A percentile compares a stretch with the other conserved stretches of the same genome.
phyloP scores from a whole-genome alignment of 257 asterid genomes.

The Lycium ferocissimum region DNA sequence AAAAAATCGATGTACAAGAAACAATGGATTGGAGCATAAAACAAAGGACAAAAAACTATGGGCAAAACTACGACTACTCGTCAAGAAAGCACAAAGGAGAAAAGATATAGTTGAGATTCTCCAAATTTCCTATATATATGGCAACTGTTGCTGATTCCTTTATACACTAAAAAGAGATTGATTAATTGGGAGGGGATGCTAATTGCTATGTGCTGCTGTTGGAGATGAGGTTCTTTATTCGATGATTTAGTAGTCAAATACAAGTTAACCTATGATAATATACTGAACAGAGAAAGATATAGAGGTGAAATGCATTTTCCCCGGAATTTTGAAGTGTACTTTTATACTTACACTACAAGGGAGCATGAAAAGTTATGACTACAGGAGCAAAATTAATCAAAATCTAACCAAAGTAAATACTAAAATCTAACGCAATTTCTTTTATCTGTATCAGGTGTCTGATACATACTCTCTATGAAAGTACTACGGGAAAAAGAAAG shows the following conservation, averaged over 20 bases:
- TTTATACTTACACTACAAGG: no score
- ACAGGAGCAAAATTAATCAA: no score
- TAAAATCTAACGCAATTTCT: no score
- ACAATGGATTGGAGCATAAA: no score
- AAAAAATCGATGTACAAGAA: no score
- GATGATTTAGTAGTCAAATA: background rate
- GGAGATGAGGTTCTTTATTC: background rate
- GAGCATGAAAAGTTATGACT: background rate
- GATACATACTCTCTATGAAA: background rate
- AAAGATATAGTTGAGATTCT: constrained; percentile 6
- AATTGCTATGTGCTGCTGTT: background rate
- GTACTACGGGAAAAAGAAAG: background rate
- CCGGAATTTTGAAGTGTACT: background rate
- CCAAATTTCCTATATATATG: background rate
- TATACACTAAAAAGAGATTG: background rate
- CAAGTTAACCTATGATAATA: background rate
- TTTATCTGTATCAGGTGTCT: background rate
- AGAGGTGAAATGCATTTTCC: background rate
- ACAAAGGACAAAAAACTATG: no score
- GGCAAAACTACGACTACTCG: background rate
- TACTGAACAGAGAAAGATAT: background rate
- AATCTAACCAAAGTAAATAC: no score
- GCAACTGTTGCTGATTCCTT: background rate
- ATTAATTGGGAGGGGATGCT: background rate
- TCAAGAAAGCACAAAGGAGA: background rate